Evolutionary conservation across 2,329 filamentous ascomycete species (phyloP).

Genomic region (Rhytidhysteron rufulum): DNA sequence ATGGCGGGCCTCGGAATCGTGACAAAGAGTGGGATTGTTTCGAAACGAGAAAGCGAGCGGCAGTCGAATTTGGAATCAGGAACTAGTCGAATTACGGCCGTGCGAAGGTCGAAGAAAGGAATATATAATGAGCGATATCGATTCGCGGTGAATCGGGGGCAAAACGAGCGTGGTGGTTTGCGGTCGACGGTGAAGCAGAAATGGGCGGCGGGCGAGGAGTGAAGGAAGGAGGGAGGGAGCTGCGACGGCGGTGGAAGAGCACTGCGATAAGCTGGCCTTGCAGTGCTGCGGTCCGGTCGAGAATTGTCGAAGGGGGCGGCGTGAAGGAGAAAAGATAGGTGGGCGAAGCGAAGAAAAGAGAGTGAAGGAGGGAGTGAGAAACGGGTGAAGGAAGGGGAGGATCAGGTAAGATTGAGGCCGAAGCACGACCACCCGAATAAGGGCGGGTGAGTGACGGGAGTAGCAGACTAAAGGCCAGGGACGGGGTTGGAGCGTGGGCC

Average conservation of each 20-base stretch:
- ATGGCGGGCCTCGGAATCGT: not conserved
- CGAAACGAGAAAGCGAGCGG: conserved; percentile 20
- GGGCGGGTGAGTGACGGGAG: conserved; percentile 3
- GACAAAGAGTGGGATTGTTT: not conserved
- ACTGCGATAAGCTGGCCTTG: conserved; percentile 20
- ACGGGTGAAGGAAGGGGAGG: not conserved
- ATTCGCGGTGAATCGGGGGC: conserved; percentile 31
- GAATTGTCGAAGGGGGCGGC: conserved; percentile 26
- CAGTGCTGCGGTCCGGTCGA: conserved; percentile 31
- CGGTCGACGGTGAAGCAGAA: conserved; percentile 12
- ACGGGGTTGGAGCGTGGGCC: not conserved
- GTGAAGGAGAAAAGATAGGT: conserved; percentile 15
- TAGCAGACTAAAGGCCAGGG: not conserved
- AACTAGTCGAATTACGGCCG: conserved; percentile 17
- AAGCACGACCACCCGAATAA: not conserved
- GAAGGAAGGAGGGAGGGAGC: conserved; percentile 12
- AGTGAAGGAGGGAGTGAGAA: conserved; percentile 15
- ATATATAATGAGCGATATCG: conserved; percentile 28
- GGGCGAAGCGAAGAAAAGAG: conserved; percentile 14
- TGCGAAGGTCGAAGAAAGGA: conserved; percentile 13
- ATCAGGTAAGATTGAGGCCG: conserved; percentile 6
- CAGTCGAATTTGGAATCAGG: conserved; percentile 12
- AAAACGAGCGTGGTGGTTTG: conserved; percentile 30
- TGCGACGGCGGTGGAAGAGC: conserved; percentile 31
- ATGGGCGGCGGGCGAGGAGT: conserved; percentile 12